A percentile compares a stretch with the other conserved stretches of the same genome.
These are phyloP conservation scores for Paradendryphiella salina DNA, from an alignment of 2,329 filamentous ascomycete genomes.

Conservation along the genomic window DNA sequence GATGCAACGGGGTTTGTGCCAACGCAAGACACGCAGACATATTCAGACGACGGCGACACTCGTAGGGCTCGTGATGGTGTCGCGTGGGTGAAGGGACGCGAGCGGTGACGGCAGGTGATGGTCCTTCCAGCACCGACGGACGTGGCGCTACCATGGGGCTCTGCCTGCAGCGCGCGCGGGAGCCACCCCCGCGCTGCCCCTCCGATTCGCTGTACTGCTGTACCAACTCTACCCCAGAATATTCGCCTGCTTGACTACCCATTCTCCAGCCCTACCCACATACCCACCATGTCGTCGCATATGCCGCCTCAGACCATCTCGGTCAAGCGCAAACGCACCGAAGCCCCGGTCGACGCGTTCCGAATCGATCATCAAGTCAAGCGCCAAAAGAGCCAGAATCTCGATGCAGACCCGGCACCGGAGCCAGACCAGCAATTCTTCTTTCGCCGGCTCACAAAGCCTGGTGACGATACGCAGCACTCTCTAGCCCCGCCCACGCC, in stretches of 20 bases:
- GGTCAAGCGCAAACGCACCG: constrained; percentile 60
- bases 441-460: constrained; percentile 29
- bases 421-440: constrained; percentile 2
- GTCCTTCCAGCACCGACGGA: constrained; percentile 1
- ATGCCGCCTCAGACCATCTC: constrained; percentile 35
- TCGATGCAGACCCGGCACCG: neutral
- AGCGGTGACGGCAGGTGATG: constrained; percentile 16
- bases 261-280: neutral
- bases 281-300: constrained; percentile 1
- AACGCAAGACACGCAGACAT: constrained; percentile 26
- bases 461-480: constrained; percentile 18
- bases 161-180: constrained; percentile 13
- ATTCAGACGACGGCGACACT: constrained; percentile 13
- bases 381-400: constrained; percentile 23
- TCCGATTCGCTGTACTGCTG: constrained; percentile 13
- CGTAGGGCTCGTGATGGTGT: constrained; percentile 20
- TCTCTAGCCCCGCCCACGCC: constrained; percentile 22
- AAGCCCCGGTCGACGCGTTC: constrained; percentile 60
- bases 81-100: constrained; percentile 20
- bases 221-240: constrained; percentile 1
- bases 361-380: constrained; percentile 32
- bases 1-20: constrained; percentile 1
- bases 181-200: constrained; percentile 19
- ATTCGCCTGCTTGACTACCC: neutral
- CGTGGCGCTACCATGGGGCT: constrained; percentile 10